Evolutionary conservation across 305 asterid genomes (phyloP), one percentile per base, ranked within the genome.

Genomic region (Petunia hybrid): DNA sequence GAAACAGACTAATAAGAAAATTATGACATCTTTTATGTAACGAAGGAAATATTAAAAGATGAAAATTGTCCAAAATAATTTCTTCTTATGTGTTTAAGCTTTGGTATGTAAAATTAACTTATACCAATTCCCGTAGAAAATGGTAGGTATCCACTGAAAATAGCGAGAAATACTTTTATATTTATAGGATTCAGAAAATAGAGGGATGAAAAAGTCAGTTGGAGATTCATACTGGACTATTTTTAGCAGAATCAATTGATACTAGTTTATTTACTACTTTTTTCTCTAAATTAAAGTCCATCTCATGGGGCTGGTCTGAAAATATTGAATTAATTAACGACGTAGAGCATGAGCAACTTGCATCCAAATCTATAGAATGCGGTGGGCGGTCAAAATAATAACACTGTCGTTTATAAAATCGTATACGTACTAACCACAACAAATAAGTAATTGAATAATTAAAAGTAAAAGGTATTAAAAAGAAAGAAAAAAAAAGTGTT

Each of bases 401-500:
- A 12, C 62, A 4, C 3, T 73, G 63, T 73, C 46, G 45, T 73
- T 48, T 71, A 5, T 48, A 48, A 22, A 60, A 1, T 7, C 9
- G 57, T 16, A 5, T 35, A 31, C 35, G 35, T 73, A 22, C 78
- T 14, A 73, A 60, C 45, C 12, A 59, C 35, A 60, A 59, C 64
- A 76, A 38, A 45, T 38, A 78, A 14, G 42, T 61, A 66, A 36
- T 70, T n/a, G 22, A 56, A 35, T 12, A 9, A 36, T 7, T 13
- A 60, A 81, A 56, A 16, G 60, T 36, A 73, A 59, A 63, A 60
- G 35, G 41, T 16, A 35, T n/a, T 48, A n/a, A 36, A 40, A 71
- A 60, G 80, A 14, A 80, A 36, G 38, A 71, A 60, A 77, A 14
- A 80, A 75, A 84, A 81, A 69, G 43, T n/a, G 62, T 74, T 55